These are phyloP conservation scores for Angophora floribunda DNA, from an alignment of 345 rosid species.

Conservation along the genomic window DNA sequence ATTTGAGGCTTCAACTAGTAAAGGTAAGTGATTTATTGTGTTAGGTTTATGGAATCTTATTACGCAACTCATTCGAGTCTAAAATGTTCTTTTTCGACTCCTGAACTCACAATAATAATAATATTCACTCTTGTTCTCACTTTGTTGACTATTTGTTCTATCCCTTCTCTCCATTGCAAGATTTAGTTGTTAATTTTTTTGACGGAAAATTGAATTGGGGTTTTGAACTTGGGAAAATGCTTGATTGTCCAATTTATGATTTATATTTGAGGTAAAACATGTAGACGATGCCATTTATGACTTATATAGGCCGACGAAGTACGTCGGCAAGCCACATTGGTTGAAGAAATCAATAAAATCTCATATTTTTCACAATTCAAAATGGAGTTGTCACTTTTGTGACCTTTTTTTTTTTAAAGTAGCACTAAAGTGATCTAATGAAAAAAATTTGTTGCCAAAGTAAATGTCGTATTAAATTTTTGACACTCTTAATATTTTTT, in stretches of 20 bases:
- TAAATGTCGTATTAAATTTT: too few relatives aligned
- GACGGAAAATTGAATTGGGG: not conserved
- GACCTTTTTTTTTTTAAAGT: too few relatives aligned
- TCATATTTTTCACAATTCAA: accelerated
- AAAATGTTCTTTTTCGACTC: not conserved
- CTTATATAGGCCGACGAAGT: not conserved
- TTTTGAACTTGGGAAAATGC: too few relatives aligned
- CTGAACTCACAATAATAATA: too few relatives aligned
- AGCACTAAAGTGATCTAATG: too few relatives aligned
- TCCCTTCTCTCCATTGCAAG: not conserved
- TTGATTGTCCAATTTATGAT: too few relatives aligned
- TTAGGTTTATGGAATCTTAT: not conserved
- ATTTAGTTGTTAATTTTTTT: too few relatives aligned
- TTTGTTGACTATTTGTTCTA: not conserved
- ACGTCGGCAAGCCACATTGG: not conserved
- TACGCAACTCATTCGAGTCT: accelerated
- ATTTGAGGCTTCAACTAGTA: accelerated
- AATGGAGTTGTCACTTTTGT: not conserved
- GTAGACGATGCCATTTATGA: accelerated
- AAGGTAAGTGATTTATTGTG: not conserved
- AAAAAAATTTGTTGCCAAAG: too few relatives aligned
- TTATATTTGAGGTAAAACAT: too few relatives aligned
- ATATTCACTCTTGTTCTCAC: not conserved
- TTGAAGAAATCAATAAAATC: too few relatives aligned
- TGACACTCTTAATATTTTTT: not conserved